Base-by-base conservation (phyloP, 805 yeast genomes). In the Vanderwaltozyma tropicalis region DNA sequence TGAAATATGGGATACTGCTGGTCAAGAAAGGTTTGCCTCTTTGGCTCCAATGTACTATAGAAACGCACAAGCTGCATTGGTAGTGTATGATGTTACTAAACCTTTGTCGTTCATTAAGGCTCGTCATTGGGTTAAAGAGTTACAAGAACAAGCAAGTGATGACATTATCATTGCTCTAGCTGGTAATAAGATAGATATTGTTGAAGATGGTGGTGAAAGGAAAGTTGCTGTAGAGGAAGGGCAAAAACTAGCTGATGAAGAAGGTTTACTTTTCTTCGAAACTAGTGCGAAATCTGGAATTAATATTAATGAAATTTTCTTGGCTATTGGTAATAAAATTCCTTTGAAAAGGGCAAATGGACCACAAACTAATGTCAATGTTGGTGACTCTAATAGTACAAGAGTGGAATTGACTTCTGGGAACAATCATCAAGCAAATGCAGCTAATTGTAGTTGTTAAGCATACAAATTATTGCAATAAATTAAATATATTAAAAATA, bases 1-100 rank as follows among this genome's bases (percentile, higher is more conserved):
- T 58, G 95, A 84, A 57, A 85, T 84, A 42, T 84, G 95, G 94
- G 97, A 88, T 59, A 88, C 97, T 12, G 97, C 97, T 2, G 98
- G 98, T 16, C 97, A 89, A 67, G 98, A 89, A 61, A 67, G 98
- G 46, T 89, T 89, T 67, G 96, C 96, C 13, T 79, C 89, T 19
- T 71, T 89, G 53, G 96, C 97, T 1, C 97, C 97, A 21, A 81
- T 89, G 92, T 89, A 89, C 63, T 89, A 89, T 66, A 74, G 98
- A 58, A 89, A 92, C 55, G 96, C 98, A 13, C 96, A 88, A 59
- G 94, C 95, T 20, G 97, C 97, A 0, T 67, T 89, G 44, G 95
- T 92, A 12, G 98, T 89, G 9, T 89, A 89, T 59, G 98, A 89
- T 54, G 76, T 89, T 48, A 88, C 97, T 28, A 87, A 87, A 55